Evolutionary conservation across 306 rosid species (phyloP), one percentile per base, ranked within the genome.

Genomic region (Vachellia pachyceras): DNA sequence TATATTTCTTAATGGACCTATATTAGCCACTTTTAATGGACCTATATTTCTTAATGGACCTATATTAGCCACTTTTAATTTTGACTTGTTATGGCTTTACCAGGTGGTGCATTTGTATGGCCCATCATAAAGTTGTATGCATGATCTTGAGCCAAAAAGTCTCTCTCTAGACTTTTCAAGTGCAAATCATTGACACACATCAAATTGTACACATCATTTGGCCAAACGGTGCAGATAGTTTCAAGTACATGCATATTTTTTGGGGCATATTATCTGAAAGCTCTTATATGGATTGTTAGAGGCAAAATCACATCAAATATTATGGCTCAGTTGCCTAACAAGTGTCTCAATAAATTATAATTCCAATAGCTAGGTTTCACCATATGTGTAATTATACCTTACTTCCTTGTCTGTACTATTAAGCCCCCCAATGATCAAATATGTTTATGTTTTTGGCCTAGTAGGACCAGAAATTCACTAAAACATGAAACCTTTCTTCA

Each of bases 61-160:
- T 4, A 1, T 6, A 20, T 23, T 63, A 63, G 40, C 29, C 20
- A 63, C n/a, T 29, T 61, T 29, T 29, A 61, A 25, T 15, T 55
- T 63, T 63, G 41, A 33, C 20, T 61, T 61, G 8, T 50, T 29
- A 61, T 57, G 12, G 23, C 61, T 18, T 54, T 7, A 22, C 58
- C 69, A 13, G 11, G 7, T 2, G 36, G 66, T 60, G 66, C 39
- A 60, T 25, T 23, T 25, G n/a, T 60, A 60, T 1, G 14, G 20
- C 15, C 50, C 75, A 68, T 73, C 69, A 39, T 35, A 67, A 69
- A 73, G 75, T 73, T 65, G 79, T 57, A 46, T 25, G 79, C 68
- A 76, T 68, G 73, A 68, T 82, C 61, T 55, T 49, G 66, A 72
- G 68, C 61, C 78, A 65, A 76, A 72, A 75, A 39, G 73, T 8